Conservation (phyloP, 768 basidiomycete genomes). For the Postia placenta region DNA sequence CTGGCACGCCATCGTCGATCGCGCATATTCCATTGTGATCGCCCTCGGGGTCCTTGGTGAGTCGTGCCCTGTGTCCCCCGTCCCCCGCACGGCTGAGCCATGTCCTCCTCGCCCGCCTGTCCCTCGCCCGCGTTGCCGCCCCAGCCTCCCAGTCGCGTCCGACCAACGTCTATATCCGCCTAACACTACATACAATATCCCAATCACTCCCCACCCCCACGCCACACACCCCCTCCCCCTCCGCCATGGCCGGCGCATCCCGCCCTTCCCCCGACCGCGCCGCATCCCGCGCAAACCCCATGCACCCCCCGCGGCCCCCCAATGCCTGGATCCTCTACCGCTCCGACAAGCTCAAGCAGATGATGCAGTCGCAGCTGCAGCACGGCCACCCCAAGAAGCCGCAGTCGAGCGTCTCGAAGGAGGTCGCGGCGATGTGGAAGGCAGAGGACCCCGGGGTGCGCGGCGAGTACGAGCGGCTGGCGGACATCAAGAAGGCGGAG, state of each 20-base stretch:
- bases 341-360: conserved; percentile 6
- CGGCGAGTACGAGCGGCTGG: conserved; percentile 12
- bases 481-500: conserved; percentile 17
- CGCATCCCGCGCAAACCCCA: not conserved
- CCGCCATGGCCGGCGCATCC: not conserved
- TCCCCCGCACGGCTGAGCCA: too few species aligned
- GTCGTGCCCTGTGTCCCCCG: too few species aligned
- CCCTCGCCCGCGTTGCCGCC: too few species aligned
- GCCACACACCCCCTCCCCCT: not conserved
- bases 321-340: conserved; percentile 19
- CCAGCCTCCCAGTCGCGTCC: not conserved
- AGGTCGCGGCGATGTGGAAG: conserved; percentile 6
- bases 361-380: not conserved
- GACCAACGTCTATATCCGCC: not conserved
- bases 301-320: conserved; percentile 10
- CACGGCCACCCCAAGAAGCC: not conserved
- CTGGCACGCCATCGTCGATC: too few species aligned
- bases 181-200: not conserved
- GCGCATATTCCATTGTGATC: too few species aligned
- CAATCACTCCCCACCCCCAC: not conserved
- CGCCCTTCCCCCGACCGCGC: not conserved
- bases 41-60: too few species aligned
- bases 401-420: conserved; percentile 10
- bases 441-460: not conserved
- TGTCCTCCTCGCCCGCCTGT: too few species aligned